These are phyloP conservation scores for Pulveroboletus ravenelii DNA, from an alignment of 768 basidiomycete genomes.

Conservation along the genomic window DNA sequence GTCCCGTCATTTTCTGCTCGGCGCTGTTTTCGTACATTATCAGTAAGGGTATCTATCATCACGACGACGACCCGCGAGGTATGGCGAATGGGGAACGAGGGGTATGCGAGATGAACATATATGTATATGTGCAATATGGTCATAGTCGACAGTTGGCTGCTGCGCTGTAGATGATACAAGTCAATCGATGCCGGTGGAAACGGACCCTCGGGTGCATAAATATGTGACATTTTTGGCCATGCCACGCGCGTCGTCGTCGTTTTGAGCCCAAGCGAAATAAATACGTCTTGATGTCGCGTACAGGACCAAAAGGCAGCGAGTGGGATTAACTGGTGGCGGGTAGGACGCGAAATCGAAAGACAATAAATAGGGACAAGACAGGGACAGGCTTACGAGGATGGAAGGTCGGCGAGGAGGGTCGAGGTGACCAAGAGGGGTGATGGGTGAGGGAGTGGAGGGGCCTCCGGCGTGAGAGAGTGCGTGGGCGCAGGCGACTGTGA, in stretches of 20 bases:
- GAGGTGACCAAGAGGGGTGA: constrained; percentile 28
- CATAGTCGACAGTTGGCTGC: constrained; percentile 24
- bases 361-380: constrained; percentile 30
- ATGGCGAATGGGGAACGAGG: constrained; percentile 7
- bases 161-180: constrained; percentile 30
- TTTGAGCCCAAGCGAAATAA: constrained; percentile 29
- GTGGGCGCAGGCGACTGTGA: constrained; percentile 24
- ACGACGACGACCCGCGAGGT: constrained; percentile 24
- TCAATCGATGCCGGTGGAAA: constrained; percentile 10
- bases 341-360: constrained; percentile 20
- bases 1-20: constrained; percentile 28
- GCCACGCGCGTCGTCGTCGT: constrained; percentile 24
- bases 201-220: constrained; percentile 20
- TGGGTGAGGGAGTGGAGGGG: constrained; percentile 22
- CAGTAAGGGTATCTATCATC: constrained; percentile 31
- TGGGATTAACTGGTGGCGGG: constrained; percentile 3
- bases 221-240: constrained; percentile 21
- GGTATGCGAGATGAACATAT: constrained; percentile 18
- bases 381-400: constrained; percentile 19
- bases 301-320: constrained; percentile 10
- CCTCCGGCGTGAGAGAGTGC: constrained; percentile 26
- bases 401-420: constrained; percentile 17
- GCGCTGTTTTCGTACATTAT: constrained; percentile 26
- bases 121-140: constrained; percentile 28
- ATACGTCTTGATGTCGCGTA: constrained; percentile 26